Evolutionary conservation across 2,329 filamentous ascomycete genomes (phyloP).

Genomic region (Stagonosporopsis chrysanthemi): DNA sequence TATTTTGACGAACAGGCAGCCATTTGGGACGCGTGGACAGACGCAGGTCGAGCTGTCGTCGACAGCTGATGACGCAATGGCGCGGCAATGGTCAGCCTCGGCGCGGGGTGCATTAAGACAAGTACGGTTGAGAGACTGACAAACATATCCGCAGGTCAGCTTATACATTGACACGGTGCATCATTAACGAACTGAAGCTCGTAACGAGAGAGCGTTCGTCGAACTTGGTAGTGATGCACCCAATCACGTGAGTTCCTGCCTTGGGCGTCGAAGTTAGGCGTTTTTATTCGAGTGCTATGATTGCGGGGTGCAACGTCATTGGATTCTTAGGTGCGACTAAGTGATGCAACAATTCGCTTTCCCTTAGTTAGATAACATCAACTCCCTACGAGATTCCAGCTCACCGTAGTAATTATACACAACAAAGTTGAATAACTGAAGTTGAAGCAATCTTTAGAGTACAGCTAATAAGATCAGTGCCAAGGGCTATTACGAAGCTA

Average conservation of each 20-base stretch:
- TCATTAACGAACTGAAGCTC: no score
- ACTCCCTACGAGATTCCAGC: no score
- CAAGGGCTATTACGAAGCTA: no score
- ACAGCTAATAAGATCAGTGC: no score
- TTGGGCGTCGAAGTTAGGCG: not conserved
- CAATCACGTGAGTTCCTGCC: not conserved
- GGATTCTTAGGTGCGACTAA: not conserved
- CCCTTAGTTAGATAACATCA: no score
- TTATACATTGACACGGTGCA: not conserved
- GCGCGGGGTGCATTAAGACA: constrained; percentile 4
- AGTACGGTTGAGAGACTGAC: not conserved
- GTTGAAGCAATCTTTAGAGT: no score
- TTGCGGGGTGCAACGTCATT: constrained; percentile 5
- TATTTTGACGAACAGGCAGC: constrained; percentile 8
- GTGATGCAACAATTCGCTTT: no score
- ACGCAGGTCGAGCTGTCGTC: constrained; percentile 11
- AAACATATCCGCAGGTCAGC: not conserved
- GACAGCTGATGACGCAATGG: constrained; percentile 19
- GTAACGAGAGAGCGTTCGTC: not conserved
- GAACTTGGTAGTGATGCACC: not conserved
- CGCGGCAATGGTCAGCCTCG: constrained; percentile 7
- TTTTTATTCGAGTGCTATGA: no score
- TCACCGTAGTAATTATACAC: no score
- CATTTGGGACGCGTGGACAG: constrained; percentile 12
- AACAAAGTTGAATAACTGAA: no score